These are phyloP conservation scores for Blakeslea trispora DNA, from an alignment of 371 early-diverging fungal genomes.

Conservation along the genomic window DNA sequence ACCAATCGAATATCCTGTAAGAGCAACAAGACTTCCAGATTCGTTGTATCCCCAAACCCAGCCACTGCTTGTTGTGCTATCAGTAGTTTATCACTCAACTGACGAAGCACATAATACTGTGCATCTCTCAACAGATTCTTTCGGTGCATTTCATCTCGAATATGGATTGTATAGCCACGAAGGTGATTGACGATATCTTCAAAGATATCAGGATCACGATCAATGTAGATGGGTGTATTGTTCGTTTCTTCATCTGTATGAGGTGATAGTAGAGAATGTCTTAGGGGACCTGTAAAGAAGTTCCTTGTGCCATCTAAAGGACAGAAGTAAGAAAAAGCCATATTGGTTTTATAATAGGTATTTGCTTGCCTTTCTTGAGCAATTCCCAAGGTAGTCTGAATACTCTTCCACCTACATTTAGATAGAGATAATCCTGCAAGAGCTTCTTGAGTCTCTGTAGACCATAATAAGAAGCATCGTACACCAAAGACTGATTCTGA, in stretches of 20 bases:
- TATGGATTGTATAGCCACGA: constrained; percentile 61
- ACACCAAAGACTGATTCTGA: constrained; percentile 48
- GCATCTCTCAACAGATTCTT: constrained; percentile 64
- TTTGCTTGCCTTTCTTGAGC: constrained; percentile 35
- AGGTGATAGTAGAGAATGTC: constrained; percentile 29
- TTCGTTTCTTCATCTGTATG: constrained; percentile 17
- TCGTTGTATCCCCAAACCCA: constrained; percentile 40
- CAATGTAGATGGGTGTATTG: constrained; percentile 54
- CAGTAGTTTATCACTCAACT: constrained; percentile 54
- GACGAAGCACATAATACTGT: constrained; percentile 58
- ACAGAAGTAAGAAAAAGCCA: too few relatives aligned
- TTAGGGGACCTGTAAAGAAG: constrained; percentile 50
- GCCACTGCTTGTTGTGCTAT: constrained; percentile 42
- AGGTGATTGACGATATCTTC: constrained; percentile 60
- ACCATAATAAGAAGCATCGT: constrained; percentile 57
- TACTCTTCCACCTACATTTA: constrained; percentile 51
- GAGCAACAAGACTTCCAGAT: constrained; percentile 40
- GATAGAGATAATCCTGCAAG: constrained; percentile 47
- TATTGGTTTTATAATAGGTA: too few relatives aligned
- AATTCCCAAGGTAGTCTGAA: constrained; percentile 46
- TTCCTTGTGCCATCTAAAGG: constrained; percentile 42
- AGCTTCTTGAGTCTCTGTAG: constrained; percentile 45
- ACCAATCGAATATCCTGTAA: constrained; percentile 44
- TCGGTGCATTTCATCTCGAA: constrained; percentile 63
- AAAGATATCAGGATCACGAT: constrained; percentile 64